A percentile compares a stretch with the other conserved stretches of the same genome.
Conservation (phyloP, 2,329 filamentous ascomycete species). For the Aspergillus tamarii region DNA sequence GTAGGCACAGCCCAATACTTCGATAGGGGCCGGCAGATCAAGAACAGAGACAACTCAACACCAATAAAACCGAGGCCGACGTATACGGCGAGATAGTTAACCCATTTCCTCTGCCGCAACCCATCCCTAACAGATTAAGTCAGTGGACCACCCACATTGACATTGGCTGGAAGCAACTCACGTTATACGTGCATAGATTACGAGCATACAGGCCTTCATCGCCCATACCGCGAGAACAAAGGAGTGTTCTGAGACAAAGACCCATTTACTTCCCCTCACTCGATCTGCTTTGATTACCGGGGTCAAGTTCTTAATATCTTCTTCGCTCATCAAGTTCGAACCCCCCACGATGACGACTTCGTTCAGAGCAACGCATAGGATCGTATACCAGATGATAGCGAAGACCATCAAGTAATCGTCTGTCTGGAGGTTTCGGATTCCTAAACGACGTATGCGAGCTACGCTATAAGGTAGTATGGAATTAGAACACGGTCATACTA, state of each 20-base stretch:
- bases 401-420: constrained; percentile 62
- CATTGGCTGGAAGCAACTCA: constrained; percentile 22
- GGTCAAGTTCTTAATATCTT: constrained; percentile 51
- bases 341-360: constrained; percentile 57
- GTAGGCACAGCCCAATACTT: constrained; percentile 58
- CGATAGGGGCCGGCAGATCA: constrained; percentile 54
- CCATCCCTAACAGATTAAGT: constrained; percentile 29
- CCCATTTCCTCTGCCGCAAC: constrained; percentile 38
- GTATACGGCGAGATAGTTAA: constrained; percentile 45
- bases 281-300: constrained; percentile 48
- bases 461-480: constrained; percentile 28
- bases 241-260: constrained; percentile 63
- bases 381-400: constrained; percentile 59
- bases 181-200: constrained; percentile 58
- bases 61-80: constrained; percentile 51
- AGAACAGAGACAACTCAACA: constrained; percentile 54
- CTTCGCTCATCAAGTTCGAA: constrained; percentile 62
- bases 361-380: constrained; percentile 59
- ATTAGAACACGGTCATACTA: constrained; percentile 5
- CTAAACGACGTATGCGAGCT: constrained; percentile 46
- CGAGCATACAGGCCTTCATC: constrained; percentile 57
- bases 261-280: constrained; percentile 62
- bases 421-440: constrained; percentile 54
- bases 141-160: not conserved
- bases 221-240: constrained; percentile 61